phyloP scores from a whole-genome alignment of 2,329 filamentous ascomycete genomes.

The Colletotrichum sp. region DNA sequence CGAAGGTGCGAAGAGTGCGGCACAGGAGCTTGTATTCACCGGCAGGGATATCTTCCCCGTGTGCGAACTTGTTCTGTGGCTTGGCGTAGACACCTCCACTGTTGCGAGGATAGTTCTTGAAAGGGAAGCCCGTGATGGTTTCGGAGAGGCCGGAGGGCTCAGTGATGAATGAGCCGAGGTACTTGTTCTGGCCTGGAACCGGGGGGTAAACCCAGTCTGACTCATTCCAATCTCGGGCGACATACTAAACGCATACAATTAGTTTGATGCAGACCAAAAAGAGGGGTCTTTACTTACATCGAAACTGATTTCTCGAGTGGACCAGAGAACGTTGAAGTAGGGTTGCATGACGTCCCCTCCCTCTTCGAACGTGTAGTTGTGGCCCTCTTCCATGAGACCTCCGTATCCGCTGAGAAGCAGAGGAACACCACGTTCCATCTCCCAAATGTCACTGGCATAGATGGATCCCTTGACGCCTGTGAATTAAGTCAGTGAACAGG shows the following conservation, averaged over 20 bases:
- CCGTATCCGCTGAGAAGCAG: slow-evolving; percentile 17
- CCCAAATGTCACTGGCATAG: slow-evolving; percentile 22
- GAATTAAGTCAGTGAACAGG: neutral
- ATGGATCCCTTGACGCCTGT: slow-evolving; percentile 17
- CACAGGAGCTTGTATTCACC: slow-evolving; percentile 24
- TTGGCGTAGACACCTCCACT: neutral
- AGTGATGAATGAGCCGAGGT: neutral
- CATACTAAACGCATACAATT: neutral
- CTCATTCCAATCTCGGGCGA: neutral
- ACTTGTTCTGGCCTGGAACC: slow-evolving; percentile 6
- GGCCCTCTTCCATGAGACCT: slow-evolving; percentile 14
- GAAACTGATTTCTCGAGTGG: slow-evolving; percentile 17
- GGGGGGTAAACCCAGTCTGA: slow-evolving; percentile 10
- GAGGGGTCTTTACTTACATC: neutral
- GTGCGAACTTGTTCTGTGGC: slow-evolving; percentile 2
- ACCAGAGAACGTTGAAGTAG: slow-evolving; percentile 23
- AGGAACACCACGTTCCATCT: slow-evolving; percentile 20
- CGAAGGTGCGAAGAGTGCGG: slow-evolving; percentile 23
- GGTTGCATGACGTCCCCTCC: slow-evolving; percentile 17
- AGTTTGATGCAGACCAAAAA: neutral
- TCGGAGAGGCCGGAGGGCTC: neutral
- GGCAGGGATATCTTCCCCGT: slow-evolving; percentile 10
- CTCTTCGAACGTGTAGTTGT: slow-evolving; percentile 23
- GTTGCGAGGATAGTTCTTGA: neutral
- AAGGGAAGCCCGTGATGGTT: neutral